phyloP scores from a whole-genome alignment of 306 rosid species.

The Sicyos edulis region DNA sequence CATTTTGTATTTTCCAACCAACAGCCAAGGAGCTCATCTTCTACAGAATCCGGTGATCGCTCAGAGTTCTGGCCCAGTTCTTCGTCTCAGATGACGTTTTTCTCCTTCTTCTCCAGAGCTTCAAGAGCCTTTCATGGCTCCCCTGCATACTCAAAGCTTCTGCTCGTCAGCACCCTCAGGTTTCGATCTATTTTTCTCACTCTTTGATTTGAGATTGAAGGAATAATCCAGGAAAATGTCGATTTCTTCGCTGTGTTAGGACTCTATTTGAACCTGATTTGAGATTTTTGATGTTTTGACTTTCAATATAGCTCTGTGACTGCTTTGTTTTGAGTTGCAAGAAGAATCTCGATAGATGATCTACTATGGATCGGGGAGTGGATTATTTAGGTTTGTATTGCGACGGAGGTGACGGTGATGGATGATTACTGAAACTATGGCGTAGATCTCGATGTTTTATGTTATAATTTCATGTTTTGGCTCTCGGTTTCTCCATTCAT shows the following conservation, averaged over 20 bases:
- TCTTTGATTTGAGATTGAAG: neutral
- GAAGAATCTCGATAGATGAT: neutral
- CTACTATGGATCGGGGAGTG: neutral
- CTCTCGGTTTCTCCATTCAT: conserved; percentile 8
- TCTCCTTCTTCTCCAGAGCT: conserved; percentile 51
- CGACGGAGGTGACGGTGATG: conserved; percentile 9
- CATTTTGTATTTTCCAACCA: neutral
- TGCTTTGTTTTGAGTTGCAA: conserved; percentile 9
- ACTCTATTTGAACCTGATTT: neutral
- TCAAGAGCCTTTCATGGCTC: conserved; percentile 39
- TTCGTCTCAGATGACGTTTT: conserved; percentile 35
- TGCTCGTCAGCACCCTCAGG: conserved; percentile 72
- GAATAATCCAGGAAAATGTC: neutral
- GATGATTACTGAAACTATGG: neutral
- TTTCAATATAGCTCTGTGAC: neutral
- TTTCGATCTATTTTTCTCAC: conserved; percentile 5
- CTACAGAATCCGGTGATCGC: neutral
- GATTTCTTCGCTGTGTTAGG: neutral
- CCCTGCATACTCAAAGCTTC: conserved; percentile 46
- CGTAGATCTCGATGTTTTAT: neutral
- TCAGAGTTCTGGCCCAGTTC: too few species aligned
- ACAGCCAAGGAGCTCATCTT: neutral
- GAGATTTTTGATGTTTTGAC: neutral
- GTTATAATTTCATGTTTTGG: conserved; percentile 9
- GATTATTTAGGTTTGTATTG: neutral